phyloP scores from a whole-genome alignment of 164 flowering plant species.

The Vitis labrusca region DNA sequence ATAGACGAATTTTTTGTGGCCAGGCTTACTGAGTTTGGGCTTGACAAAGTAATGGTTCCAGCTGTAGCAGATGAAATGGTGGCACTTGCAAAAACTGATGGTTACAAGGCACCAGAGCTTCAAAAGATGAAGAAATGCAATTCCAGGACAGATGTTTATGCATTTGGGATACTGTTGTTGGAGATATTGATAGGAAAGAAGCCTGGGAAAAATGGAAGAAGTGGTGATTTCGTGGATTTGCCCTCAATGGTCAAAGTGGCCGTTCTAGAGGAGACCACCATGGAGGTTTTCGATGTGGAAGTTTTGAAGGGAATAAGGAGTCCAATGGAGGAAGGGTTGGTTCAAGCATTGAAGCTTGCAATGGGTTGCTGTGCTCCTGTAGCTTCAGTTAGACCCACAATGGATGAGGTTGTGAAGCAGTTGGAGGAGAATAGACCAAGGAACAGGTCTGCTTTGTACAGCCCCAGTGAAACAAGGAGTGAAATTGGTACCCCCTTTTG shows the following conservation, averaged over 20 bases:
- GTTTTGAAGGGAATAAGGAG: conserved; percentile 84
- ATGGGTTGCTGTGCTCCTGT: conserved; percentile 99
- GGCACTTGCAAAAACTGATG: conserved; percentile 74
- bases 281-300: conserved; percentile 94
- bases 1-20: conserved; percentile 87
- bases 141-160: conserved; percentile 87
- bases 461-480: conserved; percentile 95
- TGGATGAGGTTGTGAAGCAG: conserved; percentile 94
- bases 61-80: conserved; percentile 88
- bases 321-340: conserved; percentile 96
- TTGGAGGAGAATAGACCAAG: conserved; percentile 95
- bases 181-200: conserved; percentile 87
- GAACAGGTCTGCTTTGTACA: conserved; percentile 90
- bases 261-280: conserved; percentile 88
- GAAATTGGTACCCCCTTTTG: conserved; percentile 83
- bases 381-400: conserved; percentile 80
- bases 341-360: conserved; percentile 97
- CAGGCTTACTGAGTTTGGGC: conserved; percentile 84
- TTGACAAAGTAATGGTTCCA: conserved; percentile 83
- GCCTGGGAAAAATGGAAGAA: conserved; percentile 73
- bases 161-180: conserved; percentile 83
- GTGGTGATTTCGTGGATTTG: conserved; percentile 65
- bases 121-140: conserved; percentile 92
- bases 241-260: conserved; percentile 92
- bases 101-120: conserved; percentile 96